Conservation (phyloP, 176 grass and related monocot genomes). For the Bolboschoenus planiculmis region DNA sequence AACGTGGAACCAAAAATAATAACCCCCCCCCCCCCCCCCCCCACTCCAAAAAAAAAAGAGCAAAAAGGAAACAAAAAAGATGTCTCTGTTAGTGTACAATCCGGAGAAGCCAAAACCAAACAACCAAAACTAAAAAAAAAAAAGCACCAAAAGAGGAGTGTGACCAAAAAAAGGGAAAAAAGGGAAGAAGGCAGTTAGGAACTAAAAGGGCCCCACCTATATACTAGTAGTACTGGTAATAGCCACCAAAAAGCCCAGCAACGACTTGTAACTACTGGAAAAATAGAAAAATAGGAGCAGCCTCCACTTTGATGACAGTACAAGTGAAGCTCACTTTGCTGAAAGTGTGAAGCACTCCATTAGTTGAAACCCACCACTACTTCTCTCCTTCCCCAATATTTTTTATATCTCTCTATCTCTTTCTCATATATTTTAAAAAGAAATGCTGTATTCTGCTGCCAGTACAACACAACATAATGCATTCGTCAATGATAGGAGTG, state of each 20-base stretch:
- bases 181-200: conserved; percentile 1
- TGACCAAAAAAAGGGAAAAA: conserved; percentile 10
- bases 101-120: not conserved
- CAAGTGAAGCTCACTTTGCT: conserved; percentile 33
- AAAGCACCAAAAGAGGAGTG: not conserved
- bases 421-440: not conserved
- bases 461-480: conserved; percentile 5
- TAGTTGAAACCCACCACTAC: conserved; percentile 25
- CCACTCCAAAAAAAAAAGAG: too few relatives aligned
- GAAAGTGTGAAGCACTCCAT: conserved; percentile 27
- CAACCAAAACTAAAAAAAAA: not conserved
- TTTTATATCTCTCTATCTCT: not conserved
- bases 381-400: not conserved
- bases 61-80: not conserved
- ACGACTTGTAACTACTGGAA: not conserved
- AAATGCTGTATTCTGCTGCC: not conserved
- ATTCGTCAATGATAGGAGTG: conserved; percentile 27
- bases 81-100: not conserved
- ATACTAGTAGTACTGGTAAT: not conserved
- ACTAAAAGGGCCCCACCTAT: not conserved
- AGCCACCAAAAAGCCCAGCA: not conserved
- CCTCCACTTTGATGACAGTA: conserved; percentile 24
- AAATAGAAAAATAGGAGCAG: not conserved
- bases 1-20: too few relatives aligned
- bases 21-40: too few relatives aligned